A percentile compares a stretch with the other conserved stretches of the same genome.
These are phyloP conservation scores for Aspergillus intermedius DNA, from an alignment of 2,329 filamentous ascomycete genomes.

Conservation along the genomic window DNA sequence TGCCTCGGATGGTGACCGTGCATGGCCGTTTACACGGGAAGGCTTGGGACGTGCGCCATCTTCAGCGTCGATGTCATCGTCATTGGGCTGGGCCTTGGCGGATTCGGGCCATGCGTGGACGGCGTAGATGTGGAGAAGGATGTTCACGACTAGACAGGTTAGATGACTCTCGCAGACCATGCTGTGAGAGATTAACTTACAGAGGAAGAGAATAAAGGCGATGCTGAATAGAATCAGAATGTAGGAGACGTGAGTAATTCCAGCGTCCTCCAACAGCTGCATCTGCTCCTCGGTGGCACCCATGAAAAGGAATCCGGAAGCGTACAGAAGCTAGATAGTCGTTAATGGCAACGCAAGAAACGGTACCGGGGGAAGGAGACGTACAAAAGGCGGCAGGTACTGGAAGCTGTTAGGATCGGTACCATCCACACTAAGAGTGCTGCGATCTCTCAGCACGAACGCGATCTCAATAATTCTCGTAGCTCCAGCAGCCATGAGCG, in stretches of 20 bases:
- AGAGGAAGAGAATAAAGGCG: slow-evolving; percentile 84
- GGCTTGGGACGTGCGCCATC: slow-evolving; percentile 12
- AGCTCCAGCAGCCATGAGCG: slow-evolving; percentile 81
- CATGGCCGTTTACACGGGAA: slow-evolving; percentile 39
- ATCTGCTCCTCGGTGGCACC: slow-evolving; percentile 96
- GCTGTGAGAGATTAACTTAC: slow-evolving; percentile 39
- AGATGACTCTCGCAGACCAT: not conserved
- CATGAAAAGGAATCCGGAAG: slow-evolving; percentile 95
- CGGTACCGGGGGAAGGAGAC: slow-evolving; percentile 30
- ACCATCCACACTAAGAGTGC: slow-evolving; percentile 59
- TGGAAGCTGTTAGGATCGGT: slow-evolving; percentile 66
- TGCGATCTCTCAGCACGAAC: slow-evolving; percentile 73
- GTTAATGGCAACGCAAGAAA: slow-evolving; percentile 13
- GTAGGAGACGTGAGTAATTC: slow-evolving; percentile 85
- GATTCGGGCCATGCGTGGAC: slow-evolving; percentile 48
- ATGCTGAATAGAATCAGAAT: slow-evolving; percentile 86
- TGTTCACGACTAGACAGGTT: slow-evolving; percentile 58
- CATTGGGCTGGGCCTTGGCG: slow-evolving; percentile 10
- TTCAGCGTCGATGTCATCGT: slow-evolving; percentile 9
- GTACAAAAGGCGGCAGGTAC: slow-evolving; percentile 62
- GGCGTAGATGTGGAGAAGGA: slow-evolving; percentile 80
- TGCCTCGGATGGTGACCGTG: slow-evolving; percentile 29
- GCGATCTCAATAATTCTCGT: slow-evolving; percentile 84
- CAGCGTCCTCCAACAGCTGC: slow-evolving; percentile 63
- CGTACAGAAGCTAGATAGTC: slow-evolving; percentile 66